These are phyloP conservation scores for Aspergillus alliaceus DNA, from an alignment of 2,329 filamentous ascomycete genomes.

Conservation along the genomic window DNA sequence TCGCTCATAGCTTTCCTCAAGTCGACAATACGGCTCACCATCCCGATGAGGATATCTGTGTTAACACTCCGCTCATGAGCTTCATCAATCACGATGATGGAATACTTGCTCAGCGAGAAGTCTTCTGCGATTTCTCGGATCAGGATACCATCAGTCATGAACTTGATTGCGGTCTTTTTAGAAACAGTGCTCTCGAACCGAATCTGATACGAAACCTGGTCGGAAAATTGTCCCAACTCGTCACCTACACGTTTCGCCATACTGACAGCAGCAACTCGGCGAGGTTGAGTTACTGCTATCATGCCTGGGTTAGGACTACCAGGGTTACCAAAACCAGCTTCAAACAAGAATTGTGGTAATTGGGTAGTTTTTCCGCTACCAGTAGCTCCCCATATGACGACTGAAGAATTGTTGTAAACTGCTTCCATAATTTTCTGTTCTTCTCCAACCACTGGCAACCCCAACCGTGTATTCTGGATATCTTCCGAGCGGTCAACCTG, in stretches of 20 bases:
- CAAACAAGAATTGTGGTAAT: conserved; percentile 92
- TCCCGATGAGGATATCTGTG: conserved; percentile 96
- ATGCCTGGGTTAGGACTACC: conserved; percentile 80
- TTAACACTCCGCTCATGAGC: conserved; percentile 97
- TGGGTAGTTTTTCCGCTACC: conserved; percentile 98
- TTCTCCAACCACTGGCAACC: conserved; percentile 86
- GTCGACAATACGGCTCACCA: conserved; percentile 90
- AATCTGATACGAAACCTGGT: conserved; percentile 86
- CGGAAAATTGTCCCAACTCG: conserved; percentile 76
- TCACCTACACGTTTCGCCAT: conserved; percentile 91
- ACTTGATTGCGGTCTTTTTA: conserved; percentile 85
- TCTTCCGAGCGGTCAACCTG: conserved; percentile 67
- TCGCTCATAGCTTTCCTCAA: conserved; percentile 72
- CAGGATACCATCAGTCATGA: conserved; percentile 98
- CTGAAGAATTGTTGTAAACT: conserved; percentile 84
- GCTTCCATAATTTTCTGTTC: conserved; percentile 99
- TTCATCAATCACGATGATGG: conserved; percentile 91
- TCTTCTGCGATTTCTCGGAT: conserved; percentile 89
- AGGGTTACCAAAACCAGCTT: conserved; percentile 83
- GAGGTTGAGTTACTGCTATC: conserved; percentile 92
- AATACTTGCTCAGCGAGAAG: conserved; percentile 85
- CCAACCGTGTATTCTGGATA: conserved; percentile 75
- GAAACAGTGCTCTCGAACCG: conserved; percentile 86
- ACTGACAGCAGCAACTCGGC: conserved; percentile 91
- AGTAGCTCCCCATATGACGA: conserved; percentile 91